Conservation (phyloP, 2,329 filamentous ascomycete species). For the Neopestalotiopsis sp. region DNA sequence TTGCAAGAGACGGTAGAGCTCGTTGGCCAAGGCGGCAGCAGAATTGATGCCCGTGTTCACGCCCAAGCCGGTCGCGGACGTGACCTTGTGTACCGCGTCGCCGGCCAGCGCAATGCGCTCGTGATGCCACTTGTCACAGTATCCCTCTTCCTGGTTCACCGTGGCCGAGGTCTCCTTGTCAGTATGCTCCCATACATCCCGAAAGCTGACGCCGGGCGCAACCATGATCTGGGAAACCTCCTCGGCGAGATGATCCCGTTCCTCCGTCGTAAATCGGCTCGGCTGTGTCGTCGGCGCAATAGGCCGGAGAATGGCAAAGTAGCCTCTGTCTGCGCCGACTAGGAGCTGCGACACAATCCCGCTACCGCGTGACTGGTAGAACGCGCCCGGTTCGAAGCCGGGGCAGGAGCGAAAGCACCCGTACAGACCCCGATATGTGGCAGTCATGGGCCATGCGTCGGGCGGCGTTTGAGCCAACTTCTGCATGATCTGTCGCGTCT, state of each 20-base stretch:
- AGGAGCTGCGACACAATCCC: background rate
- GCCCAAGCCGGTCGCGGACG: conserved; percentile 15
- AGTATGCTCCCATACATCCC: background rate
- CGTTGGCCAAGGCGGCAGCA: conserved; percentile 1
- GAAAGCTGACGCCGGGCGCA: background rate
- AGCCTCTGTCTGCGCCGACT: background rate
- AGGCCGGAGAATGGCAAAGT: background rate
- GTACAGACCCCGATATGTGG: background rate
- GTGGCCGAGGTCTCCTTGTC: background rate
- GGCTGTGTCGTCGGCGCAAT: background rate
- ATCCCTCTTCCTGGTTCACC: background rate
- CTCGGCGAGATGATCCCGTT: background rate
- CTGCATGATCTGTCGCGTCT: background rate
- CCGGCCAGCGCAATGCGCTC: background rate
- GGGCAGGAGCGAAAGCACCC: background rate
- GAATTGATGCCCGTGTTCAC: conserved; percentile 18
- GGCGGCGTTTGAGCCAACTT: background rate
- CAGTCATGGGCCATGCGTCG: background rate
- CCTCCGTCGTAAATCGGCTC: background rate
- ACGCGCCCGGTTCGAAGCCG: background rate
- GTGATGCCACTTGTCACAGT: background rate
- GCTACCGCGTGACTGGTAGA: background rate
- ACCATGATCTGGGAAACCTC: background rate
- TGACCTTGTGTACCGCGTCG: conserved; percentile 14
- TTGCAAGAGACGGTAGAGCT: background rate